Evolutionary conservation across 371 early-diverging fungal species (phyloP), one percentile per base, ranked within the genome.

Genomic region (Vairimorpha apis): DNA sequence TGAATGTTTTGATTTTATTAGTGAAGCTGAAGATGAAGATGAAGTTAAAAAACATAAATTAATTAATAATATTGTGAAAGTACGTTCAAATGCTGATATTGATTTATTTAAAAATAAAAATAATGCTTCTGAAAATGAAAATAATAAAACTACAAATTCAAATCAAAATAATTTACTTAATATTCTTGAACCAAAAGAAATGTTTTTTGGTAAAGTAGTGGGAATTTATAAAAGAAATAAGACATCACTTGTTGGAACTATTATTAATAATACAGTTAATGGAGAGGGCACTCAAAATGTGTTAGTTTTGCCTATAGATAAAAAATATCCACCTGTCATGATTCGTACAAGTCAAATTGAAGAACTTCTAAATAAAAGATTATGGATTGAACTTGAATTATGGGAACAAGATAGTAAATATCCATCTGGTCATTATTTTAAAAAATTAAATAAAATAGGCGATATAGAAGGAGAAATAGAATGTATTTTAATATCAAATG

Each of bases 381-480:
- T 76, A 18, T 51, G 32, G 38, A 30, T 76, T 32, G 64, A 53
- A 38, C 45, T 76, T 38, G 68, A 68, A 30, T 44, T 27, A 23
- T 76, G 77, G 77, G 58, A 72, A 37, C 55, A 38, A 27, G 63
- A 67, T 47, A 69, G 70, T 37, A 71, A 68, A 56, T 68, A 76
- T 58, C 77, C 77, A 0, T 29, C 1, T n/a, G 77, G 73, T 8
- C 63, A 67, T 23, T 72, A 72, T 37, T 53, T 55, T 18, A 69
- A 55, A 37, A 60, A 27, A 29, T 5, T 76, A 29, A 60, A 59
- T 32, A 16, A 21, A 16, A n/a, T 76, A 45, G 71, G 71, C 10
- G 72, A 76, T 49, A 49, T 47, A 30, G 35, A 76, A 43, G 55
- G 43, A 21, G 76, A 76, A 44, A 67, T 76, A 32, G 49, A 76